Evolutionary conservation across 768 basidiomycete genomes (phyloP).

Genomic region (Pluteus cervinus): DNA sequence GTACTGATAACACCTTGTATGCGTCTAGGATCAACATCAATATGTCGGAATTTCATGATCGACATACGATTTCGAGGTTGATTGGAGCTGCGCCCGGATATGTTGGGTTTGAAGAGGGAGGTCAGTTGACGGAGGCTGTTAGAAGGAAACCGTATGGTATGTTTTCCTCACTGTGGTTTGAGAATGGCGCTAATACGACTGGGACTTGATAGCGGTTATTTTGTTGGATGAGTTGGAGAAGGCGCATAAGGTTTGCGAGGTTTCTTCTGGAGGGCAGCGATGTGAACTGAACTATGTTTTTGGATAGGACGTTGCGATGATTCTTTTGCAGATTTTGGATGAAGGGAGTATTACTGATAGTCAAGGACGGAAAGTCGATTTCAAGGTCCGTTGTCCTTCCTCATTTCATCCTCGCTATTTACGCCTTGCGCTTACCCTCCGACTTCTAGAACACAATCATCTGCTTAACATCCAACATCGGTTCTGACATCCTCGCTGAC

Average conservation of each 20-base stretch:
- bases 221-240: slow-evolving; percentile 90
- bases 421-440: not conserved
- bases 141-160: slow-evolving; percentile 83
- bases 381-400: slow-evolving; percentile 47
- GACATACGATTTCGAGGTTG: slow-evolving; percentile 85
- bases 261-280: not conserved
- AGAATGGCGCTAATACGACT: not conserved
- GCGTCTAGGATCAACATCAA: slow-evolving; percentile 75
- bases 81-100: slow-evolving; percentile 94
- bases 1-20: not conserved
- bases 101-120: slow-evolving; percentile 84
- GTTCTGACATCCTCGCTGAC: slow-evolving; percentile 70
- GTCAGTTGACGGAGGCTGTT: slow-evolving; percentile 90
- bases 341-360: slow-evolving; percentile 89
- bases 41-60: slow-evolving; percentile 89
- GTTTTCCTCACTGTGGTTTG: slow-evolving; percentile 8
- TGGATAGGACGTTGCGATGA: slow-evolving; percentile 75
- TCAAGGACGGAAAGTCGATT: slow-evolving; percentile 88
- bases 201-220: slow-evolving; percentile 57
- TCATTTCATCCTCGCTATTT: not conserved
- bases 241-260: slow-evolving; percentile 63
- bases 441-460: slow-evolving; percentile 75
- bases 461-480: slow-evolving; percentile 85
- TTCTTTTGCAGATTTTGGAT: slow-evolving; percentile 85
- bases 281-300: not conserved